These are phyloP conservation scores for Metschnikowia matae DNA, from an alignment of 805 yeast species.

Conservation along the genomic window DNA sequence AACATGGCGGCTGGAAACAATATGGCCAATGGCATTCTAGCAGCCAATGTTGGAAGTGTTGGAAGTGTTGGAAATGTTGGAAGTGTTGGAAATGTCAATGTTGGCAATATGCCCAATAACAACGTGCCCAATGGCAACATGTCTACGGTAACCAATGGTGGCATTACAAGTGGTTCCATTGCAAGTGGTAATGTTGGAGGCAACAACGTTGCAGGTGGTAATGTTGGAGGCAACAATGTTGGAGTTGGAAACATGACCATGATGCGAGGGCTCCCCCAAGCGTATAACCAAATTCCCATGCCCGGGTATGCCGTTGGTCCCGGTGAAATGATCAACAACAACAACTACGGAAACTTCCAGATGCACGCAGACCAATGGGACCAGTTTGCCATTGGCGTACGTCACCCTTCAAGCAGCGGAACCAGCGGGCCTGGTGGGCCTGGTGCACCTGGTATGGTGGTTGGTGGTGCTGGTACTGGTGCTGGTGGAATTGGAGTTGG, in stretches of 20 bases:
- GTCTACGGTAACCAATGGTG: too few species aligned
- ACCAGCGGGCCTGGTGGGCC: neutral
- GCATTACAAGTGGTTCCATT: too few species aligned
- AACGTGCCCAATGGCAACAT: too few species aligned
- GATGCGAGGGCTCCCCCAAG: slow-evolving; percentile 3
- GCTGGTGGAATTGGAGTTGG: too few species aligned
- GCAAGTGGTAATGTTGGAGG: neutral
- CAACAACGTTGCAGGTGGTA: too few species aligned
- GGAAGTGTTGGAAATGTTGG: neutral
- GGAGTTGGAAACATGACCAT: neutral
- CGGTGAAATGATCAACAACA: slow-evolving; percentile 4
- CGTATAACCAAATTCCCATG: slow-evolving; percentile 11
- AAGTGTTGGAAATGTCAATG: neutral
- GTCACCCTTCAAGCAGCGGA: neutral
- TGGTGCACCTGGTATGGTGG: neutral
- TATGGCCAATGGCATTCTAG: neutral
- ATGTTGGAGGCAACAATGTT: neutral
- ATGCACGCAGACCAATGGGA: slow-evolving; percentile 17
- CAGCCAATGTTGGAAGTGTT: neutral
- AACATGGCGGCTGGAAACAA: neutral
- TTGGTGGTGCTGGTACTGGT: neutral
- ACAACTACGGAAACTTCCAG: slow-evolving; percentile 9
- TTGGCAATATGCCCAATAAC: neutral
- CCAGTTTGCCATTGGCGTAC: slow-evolving; percentile 9
- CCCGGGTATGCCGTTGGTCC: slow-evolving; percentile 9